phyloP scores from a whole-genome alignment of 2,329 filamentous ascomycete species.

The Dothistroma septosporum region DNA sequence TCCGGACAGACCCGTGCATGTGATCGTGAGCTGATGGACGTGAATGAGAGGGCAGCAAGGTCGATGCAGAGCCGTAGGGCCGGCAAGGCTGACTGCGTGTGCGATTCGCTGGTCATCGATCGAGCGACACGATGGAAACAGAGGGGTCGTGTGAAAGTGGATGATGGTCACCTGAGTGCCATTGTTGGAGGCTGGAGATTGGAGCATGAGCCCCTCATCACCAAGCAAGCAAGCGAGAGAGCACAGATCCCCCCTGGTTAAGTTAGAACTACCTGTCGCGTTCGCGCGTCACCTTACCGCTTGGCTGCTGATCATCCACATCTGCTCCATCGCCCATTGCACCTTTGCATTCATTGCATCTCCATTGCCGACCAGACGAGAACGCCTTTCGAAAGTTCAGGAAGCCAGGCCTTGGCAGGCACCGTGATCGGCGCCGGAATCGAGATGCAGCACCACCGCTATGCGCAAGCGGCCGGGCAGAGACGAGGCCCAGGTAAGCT shows the following conservation, averaged over 20 bases:
- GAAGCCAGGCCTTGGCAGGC: neutral
- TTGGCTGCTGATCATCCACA: neutral
- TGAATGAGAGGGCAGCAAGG: neutral
- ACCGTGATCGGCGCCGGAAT: conserved; percentile 4
- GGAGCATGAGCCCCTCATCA: neutral
- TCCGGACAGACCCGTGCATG: neutral
- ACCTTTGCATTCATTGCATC: neutral
- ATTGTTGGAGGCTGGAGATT: neutral
- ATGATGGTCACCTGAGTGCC: neutral
- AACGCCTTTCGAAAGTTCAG: neutral
- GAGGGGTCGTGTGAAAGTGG: neutral
- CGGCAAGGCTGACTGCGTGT: too few relatives aligned
- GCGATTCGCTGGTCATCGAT: neutral
- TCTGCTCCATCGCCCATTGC: neutral
- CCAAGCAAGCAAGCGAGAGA: neutral
- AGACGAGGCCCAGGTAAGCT: conserved; percentile 5
- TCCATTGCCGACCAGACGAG: neutral
- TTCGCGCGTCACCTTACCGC: neutral
- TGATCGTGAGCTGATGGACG: neutral
- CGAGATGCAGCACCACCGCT: conserved; percentile 5
- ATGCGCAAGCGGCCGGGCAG: neutral
- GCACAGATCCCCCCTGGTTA: neutral
- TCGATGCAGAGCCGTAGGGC: neutral
- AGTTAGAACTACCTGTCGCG: neutral
- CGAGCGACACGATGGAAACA: neutral